These are phyloP conservation scores for Crithidia thermophila DNA, from an alignment of 208 protist genomes.

Conservation along the genomic window DNA sequence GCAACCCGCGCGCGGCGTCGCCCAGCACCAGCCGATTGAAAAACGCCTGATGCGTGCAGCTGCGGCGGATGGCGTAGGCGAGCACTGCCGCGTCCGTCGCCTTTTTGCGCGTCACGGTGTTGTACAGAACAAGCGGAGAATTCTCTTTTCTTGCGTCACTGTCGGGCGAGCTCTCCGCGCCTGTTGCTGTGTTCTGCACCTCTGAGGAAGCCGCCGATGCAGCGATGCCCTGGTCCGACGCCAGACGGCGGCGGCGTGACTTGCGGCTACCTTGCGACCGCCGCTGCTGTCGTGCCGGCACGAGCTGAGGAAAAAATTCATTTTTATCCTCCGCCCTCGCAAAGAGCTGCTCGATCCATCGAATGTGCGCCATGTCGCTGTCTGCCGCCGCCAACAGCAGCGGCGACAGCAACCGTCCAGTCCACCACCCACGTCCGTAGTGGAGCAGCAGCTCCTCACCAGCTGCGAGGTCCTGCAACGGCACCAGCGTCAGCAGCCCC, in stretches of 20 bases:
- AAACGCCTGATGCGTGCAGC: slow-evolving; percentile 56
- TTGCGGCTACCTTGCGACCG: too few relatives aligned
- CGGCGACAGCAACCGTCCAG: slow-evolving; percentile 59
- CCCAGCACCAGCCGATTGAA: slow-evolving; percentile 41
- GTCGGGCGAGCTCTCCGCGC: too few relatives aligned
- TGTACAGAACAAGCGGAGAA: slow-evolving; percentile 61
- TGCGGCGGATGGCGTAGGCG: slow-evolving; percentile 68
- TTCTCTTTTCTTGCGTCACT: too few relatives aligned
- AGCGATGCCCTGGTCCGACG: too few relatives aligned
- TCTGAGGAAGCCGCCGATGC: too few relatives aligned
- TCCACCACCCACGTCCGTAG: slow-evolving; percentile 92
- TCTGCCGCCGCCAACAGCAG: slow-evolving; percentile 63
- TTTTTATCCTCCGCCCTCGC: slow-evolving; percentile 42
- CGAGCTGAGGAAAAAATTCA: slow-evolving; percentile 61
- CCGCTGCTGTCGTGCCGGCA: slow-evolving; percentile 29
- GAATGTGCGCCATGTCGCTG: slow-evolving; percentile 45
- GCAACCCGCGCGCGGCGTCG: slow-evolving; percentile 4
- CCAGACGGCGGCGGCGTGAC: too few relatives aligned
- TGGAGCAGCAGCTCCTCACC: slow-evolving; percentile 83
- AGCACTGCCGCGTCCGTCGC: slow-evolving; percentile 72
- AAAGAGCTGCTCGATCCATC: slow-evolving; percentile 78
- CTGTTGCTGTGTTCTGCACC: too few relatives aligned
- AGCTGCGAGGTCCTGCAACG: slow-evolving; percentile 61
- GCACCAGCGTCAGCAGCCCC: slow-evolving; percentile 58
- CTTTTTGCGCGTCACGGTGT: slow-evolving; percentile 43